Conservation (phyloP, 2,329 filamentous ascomycete genomes). For the Claviceps humidiphila region DNA sequence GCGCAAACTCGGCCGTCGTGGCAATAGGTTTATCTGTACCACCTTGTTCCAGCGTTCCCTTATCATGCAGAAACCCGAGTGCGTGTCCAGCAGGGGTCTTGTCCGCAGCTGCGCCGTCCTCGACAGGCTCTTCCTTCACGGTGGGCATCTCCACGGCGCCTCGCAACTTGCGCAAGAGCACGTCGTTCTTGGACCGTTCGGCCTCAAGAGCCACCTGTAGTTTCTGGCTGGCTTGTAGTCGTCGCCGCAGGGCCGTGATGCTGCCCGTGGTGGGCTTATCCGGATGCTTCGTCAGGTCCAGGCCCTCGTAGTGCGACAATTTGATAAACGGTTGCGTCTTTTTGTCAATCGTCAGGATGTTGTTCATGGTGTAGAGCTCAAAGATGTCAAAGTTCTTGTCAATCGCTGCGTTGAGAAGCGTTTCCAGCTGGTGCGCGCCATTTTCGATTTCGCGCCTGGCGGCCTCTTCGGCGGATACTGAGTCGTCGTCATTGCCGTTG, state of each 20-base stretch:
- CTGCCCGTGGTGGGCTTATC: conserved; percentile 47
- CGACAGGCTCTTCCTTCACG: conserved; percentile 2
- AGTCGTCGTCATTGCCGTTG: conserved; percentile 2
- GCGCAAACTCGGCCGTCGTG: conserved; percentile 63
- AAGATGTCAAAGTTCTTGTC: conserved; percentile 79
- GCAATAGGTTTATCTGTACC: conserved; percentile 44
- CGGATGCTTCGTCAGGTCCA: conserved; percentile 28
- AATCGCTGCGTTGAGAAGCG: conserved; percentile 64
- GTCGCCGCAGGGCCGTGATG: conserved; percentile 58
- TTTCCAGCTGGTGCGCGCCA: conserved; percentile 75
- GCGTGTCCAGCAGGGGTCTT: conserved; percentile 8
- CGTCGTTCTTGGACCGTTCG: conserved; percentile 60
- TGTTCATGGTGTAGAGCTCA: conserved; percentile 81
- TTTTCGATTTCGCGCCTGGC: conserved; percentile 64
- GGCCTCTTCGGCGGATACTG: conserved; percentile 23
- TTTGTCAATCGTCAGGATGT: conserved; percentile 58
- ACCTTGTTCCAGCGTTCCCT: conserved; percentile 35
- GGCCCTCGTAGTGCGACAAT: conserved; percentile 70
- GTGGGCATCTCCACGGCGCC: conserved; percentile 22
- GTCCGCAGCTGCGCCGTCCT: conserved; percentile 2
- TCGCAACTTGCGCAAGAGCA: conserved; percentile 52
- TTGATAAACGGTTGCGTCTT: conserved; percentile 67
- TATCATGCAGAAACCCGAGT: conserved; percentile 46
- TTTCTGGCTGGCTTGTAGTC: conserved; percentile 65
- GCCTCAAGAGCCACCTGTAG: conserved; percentile 56